A percentile compares a stretch with the other conserved stretches of the same genome.
These are phyloP conservation scores for Cutaneotrichosporon curvatum DNA, from an alignment of 1,284 basidiomycete genomes.

Conservation along the genomic window DNA sequence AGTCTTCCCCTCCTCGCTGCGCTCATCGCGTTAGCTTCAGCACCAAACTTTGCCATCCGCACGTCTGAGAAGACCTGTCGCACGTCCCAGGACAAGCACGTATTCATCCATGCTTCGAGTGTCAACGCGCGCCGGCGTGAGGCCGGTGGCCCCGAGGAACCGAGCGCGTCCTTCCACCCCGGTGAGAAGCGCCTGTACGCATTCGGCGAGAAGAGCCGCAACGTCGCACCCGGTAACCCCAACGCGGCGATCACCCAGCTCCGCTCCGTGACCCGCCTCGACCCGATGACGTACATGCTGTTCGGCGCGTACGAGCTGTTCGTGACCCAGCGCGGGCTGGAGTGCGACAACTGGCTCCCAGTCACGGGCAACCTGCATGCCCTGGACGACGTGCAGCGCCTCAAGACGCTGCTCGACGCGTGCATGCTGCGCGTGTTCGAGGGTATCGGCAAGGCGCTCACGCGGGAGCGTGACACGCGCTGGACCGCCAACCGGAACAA, in stretches of 20 bases:
- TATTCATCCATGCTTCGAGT: conserved; percentile 69
- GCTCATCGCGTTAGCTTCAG: conserved; percentile 75
- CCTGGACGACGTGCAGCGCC: conserved; percentile 74
- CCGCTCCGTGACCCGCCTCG: conserved; percentile 74
- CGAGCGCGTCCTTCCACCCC: conserved; percentile 45
- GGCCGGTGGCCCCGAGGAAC: conserved; percentile 48
- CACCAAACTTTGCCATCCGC: conserved; percentile 89
- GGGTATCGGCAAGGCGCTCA: conserved; percentile 55
- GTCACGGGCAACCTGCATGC: conserved; percentile 69
- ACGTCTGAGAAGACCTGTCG: conserved; percentile 66
- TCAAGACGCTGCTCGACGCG: conserved; percentile 73
- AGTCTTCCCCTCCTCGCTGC: conserved; percentile 76
- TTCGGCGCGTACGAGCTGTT: conserved; percentile 80
- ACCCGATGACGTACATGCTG: conserved; percentile 83
- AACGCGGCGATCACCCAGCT: conserved; percentile 47
- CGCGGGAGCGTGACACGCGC: conserved; percentile 26
- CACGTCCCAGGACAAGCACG: conserved; percentile 70
- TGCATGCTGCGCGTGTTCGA: conserved; percentile 90
- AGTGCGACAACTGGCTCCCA: conserved; percentile 88
- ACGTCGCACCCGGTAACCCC: conserved; percentile 44
- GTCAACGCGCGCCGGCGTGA: conserved; percentile 72
- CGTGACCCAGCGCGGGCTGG: conserved; percentile 61
- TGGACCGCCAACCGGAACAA: conserved; percentile 16
- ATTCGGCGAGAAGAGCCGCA: conserved; percentile 77
- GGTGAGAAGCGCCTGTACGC: conserved; percentile 73